Evolutionary conservation across 139 green algal genomes (phyloP), one percentile per base, ranked within the genome.

Genomic region (Picochlorum sp.): DNA sequence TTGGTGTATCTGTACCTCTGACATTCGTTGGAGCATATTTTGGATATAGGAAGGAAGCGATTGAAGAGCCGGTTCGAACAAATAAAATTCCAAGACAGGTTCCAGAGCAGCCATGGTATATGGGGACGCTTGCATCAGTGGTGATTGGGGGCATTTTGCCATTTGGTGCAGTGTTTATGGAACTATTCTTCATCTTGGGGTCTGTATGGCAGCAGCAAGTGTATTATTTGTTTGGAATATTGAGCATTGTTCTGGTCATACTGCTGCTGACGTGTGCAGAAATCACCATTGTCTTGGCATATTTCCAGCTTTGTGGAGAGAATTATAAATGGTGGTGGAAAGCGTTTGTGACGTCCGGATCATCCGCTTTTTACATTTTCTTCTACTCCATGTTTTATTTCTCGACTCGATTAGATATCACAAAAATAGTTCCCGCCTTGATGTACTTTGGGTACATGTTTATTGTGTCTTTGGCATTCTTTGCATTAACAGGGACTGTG

Each of bases 71-170:
- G 4, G 92, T 98, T 37, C 82, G 93, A 49, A 98, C 93, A 31
- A 99, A 98, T 83, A 97, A 97, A 76, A 99, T 99, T 66, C 94
- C 94, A 0, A 77, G 94, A 50, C 94, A 98, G 82, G 88, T 99
- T 38, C 94, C 94, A 0, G 85, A 96, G 68, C 92, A 98, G 83
- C 86, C 92, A 3, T 97, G 86, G 88, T 98, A 97, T 81, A 96
- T 97, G 92, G 77, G 91, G 68, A 84, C 87, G 0, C 47, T 88
- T 51, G 93, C 97, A 70, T 90, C 81, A 26, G 83, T 95, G 50
- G 66, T 98, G 6, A 82, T 98, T 57, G 94, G 90, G 16, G 94
- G 94, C 60, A 90, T 99, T 62, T 83, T 99, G 71, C 94, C 94
- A 3, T 99, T 99, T 74, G 94, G 94, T 41, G 94, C 94, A 2